Evolutionary conservation across 305 asterid genomes (phyloP), one percentile per base, ranked within the genome.

Genomic region (Solanum aculeatissimum): DNA sequence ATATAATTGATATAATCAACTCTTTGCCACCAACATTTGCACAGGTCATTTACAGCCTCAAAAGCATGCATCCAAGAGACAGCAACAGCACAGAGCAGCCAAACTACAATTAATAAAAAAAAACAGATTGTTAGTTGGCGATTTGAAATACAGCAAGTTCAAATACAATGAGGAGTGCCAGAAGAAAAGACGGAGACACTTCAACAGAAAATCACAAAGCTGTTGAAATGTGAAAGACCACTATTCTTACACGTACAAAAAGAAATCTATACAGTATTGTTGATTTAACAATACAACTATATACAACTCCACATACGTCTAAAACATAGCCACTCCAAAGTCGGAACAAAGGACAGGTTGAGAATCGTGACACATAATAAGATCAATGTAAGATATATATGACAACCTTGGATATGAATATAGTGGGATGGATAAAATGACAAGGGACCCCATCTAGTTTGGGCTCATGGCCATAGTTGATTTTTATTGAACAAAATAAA

Each of bases 51-150:
- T 74, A 74, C 81, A 74, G 81, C 60, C 79, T 94, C 91, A 95
- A 86, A 94, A 93, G 93, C 97, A 92, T 0, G 94, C 98, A 65
- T 95, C 98, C 85, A 95, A 83, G 55, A 95, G 92, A 84, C 98
- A 95, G 86, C 98, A 94, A 89, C 98, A 95, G 88, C 98, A 95
- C 72, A 95, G 89, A 53, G 97, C 98, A 88, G 98, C 98, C 98
- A 94, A 91, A 92, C 98, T 95, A 93, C 88, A 91, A 35, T 35
- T 5, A 4, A 0, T 4, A 35, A 66, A 38, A 66, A 49, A n/a
- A 9, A 38, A 19, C 25, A 27, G 0, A 27, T 6, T 0, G 27
- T 75, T 49, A 27, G 82, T 69, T 19, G 23, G 49, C 23, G 4
- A 35, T 68, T 35, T 35, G 16, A 68, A 35, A 68, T 35, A 14